Percentiles rank a stretch among this genome's conserved stretches.
These are phyloP conservation scores for Tolypocladium paradoxum DNA, from an alignment of 2,329 filamentous ascomycete species.

Conservation along the genomic window DNA sequence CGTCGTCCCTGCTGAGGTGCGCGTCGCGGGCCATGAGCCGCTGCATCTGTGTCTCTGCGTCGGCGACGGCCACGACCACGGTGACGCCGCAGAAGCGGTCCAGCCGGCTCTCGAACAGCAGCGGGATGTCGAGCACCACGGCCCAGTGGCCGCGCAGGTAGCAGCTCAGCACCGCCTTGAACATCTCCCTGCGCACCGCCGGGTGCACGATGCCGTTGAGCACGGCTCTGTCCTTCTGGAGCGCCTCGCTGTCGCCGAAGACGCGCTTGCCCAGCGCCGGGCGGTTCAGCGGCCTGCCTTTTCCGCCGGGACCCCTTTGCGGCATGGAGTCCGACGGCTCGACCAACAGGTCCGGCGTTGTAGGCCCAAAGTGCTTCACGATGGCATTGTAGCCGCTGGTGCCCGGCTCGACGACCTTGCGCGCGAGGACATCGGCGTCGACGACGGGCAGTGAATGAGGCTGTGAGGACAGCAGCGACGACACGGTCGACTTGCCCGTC, in stretches of 20 bases:
- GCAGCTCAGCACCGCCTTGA: conserved; percentile 57
- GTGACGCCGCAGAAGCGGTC: conserved; percentile 79
- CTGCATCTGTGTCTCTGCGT: conserved; percentile 73
- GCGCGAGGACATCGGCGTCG: conserved; percentile 87
- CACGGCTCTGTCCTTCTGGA: conserved; percentile 58
- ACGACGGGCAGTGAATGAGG: conserved; percentile 85
- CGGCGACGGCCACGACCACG: conserved; percentile 74
- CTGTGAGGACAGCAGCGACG: conserved; percentile 63
- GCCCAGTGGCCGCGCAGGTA: conserved; percentile 76
- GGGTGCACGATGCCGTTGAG: conserved; percentile 91
- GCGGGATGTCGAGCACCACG: conserved; percentile 81
- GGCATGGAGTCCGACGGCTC: conserved; percentile 41
- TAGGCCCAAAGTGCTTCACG: conserved; percentile 67
- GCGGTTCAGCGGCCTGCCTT: conserved; percentile 69
- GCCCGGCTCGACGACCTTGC: conserved; percentile 88
- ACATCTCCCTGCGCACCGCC: conserved; percentile 75
- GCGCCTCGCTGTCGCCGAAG: conserved; percentile 68
- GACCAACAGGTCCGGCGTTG: conserved; percentile 76
- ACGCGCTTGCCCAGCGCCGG: conserved; percentile 76
- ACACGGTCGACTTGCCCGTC: conserved; percentile 96
- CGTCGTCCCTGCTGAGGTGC: conserved; percentile 75
- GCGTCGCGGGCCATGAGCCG: conserved; percentile 64
- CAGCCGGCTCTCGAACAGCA: conserved; percentile 82
- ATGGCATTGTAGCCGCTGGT: conserved; percentile 76
- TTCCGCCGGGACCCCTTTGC: conserved; percentile 43